Evolutionary conservation across 331 rosid genomes (phyloP), one percentile per base, ranked within the genome.

Genomic region (Cydonia oblonga): DNA sequence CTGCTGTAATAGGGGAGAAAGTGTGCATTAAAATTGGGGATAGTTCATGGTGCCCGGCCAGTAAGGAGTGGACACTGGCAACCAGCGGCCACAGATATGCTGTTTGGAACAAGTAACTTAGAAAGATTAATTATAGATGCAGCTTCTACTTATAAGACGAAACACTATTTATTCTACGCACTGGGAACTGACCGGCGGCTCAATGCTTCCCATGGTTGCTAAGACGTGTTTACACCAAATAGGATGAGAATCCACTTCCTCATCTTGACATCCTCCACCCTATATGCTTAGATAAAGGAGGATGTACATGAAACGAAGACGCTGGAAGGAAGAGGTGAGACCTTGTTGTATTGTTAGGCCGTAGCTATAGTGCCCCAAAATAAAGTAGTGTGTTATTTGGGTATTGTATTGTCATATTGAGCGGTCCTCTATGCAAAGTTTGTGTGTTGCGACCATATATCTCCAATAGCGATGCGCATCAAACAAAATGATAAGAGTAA

Each of bases 11-110:
- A 1, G 97, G 89, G 38, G 96, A 87, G 57, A 89, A 83, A 23
- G 33, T 93, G 54, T 89, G 93, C 84, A 85, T 93, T 93, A 93
- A 93, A 82, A 90, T 93, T 68, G 98, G 98, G 35, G 87, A 86
- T 68, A 81, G 86, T 70, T 86, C 97, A 33, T 93, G 98, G 98
- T 86, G 87, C 66, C 98, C 97, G 54, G 66, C 88, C 26, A 86
- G 85, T n/a, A 82, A 73, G 83, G 92, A 89, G 84, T 93, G 98
- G 97, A 81, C 88, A 19, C 79, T 89, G 62, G 84, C 98, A 63
- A 76, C 95, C 62, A 35, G 68, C 76, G 96, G 95, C 81, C 86
- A 88, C 61, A 82, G 87, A 74, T 93, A 90, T 69, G 97, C 95
- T 38, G 86, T 93, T 60, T 93, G 98, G 98, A 71, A 89, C 28